Base-by-base conservation (phyloP, 2,329 filamentous ascomycete genomes). In the Lasiodiplodia sp. region DNA sequence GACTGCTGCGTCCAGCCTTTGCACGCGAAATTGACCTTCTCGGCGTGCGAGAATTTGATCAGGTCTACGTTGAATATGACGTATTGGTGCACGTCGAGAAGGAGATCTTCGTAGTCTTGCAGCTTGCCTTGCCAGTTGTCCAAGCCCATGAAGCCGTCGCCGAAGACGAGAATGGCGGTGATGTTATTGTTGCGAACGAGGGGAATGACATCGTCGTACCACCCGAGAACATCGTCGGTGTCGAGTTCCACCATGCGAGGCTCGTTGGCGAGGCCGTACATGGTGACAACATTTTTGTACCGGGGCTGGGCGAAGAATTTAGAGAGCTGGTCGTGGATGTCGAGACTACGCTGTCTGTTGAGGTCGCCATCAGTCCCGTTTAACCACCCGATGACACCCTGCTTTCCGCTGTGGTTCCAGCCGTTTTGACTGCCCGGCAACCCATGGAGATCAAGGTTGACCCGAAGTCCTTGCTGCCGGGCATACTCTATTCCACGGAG, bases 51-150 rank as follows among this genome's bases (percentile, higher is more conserved):
- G 76, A 91, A 90, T 58, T 88, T 87, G 76, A 99, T 91, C 79
- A 97, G 93, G 72, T 91, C 89, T 49, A 88, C 88, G 85, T 99
- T 97, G 86, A 99, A 99, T 79, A 97, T 97, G 76, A 97, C 93
- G 80, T 99, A 99, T 80, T 98, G 95, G 81, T 99, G 96, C 47
- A 96, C 96, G 80, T 99, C 96, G n/a, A 99, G 88, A 21, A 97
- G 87, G 72, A 98, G 84, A 71, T 90, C 87, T 57, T 90, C 85
- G 76, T 92, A 87, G 25, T 86, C 85, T 72, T 91, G 87, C 73
- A 98, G 87, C 78, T 92, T 86, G 51, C 92, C 93, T 78, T 97
- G 90, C 96, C 96, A 99, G 76, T 96, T 95, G 72, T 86, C 86
- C 4, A 98, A 87, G 12, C 95, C 95, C 82, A 96, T 88, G 84